Evolutionary conservation across 2,329 filamentous ascomycete genomes (phyloP), one percentile per base, ranked within the genome.

Genomic region (Trichoderma citrinoviride): DNA sequence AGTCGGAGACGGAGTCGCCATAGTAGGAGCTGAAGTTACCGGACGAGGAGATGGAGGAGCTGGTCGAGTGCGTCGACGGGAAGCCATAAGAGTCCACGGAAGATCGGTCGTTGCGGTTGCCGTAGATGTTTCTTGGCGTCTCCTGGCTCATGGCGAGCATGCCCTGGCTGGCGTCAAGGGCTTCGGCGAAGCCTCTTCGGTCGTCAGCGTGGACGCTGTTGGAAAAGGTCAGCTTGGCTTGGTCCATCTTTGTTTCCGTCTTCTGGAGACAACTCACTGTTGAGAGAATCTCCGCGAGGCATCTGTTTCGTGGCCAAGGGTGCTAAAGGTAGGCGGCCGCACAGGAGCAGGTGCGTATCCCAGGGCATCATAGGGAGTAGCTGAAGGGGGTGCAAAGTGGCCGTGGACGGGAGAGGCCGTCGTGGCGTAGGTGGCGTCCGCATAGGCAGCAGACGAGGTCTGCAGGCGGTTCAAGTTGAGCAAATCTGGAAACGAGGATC

Each of bases 101-200:
- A 63, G 87, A 88, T 68, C 92, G 85, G 65, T 85, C 84, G 65
- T 88, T 79, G 67, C 83, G 80, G 69, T 86, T 84, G 67, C 90
- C 92, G 74, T 97, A 97, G 72, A 97, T 92, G 75, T 94, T 95
- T 67, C 93, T 84, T 14, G 93, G 92, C 1, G 93, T 97, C 72
- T 97, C 93, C 79, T 97, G 93, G 84, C 92, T 96, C 85, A 98
- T 91, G 43, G 93, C 92, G 27, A 97, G 85, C 91, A 98, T 97
- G 71, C 93, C 92, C 67, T 95, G 90, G 75, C 93, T 93, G 25
- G 93, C 93, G 76, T 97, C 94, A 64, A 98, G 87, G 29, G 92
- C 92, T 74, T 97, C 94, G 70, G 90, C 91, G 76, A 93, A 96
- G 71, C 88, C 90, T 71, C 89, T 77, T 82, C 88, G 74, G 79